Evolutionary conservation across 805 yeast species (phyloP), one percentile per base, ranked within the genome.

Genomic region (Candida maris): DNA sequence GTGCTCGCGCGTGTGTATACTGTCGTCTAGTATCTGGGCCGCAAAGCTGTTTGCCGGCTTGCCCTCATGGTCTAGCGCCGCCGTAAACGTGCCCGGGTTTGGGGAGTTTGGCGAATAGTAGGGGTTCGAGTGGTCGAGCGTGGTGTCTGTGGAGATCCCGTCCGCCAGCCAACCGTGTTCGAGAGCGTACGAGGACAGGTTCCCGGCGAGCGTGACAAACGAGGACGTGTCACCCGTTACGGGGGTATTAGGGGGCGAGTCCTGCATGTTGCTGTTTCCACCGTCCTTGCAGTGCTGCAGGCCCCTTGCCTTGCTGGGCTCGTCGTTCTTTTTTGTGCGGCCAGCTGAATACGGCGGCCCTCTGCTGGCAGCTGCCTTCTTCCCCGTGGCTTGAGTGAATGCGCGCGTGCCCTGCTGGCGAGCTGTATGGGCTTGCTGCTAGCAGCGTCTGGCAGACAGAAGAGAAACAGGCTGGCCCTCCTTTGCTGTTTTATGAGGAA

Each of bases 171-270:
- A 23, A 8, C 8, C 7, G 28, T n/a, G 16, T 6, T 20, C 34
- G 10, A 19, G 8, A 9, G 40, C 20, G 25, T 35, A 33, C 16
- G 38, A 35, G 5, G 35, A 15, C 9, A 38, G 39, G 12, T 39
- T 32, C 15, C 35, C 40, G n/a, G 38, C 34, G 12, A 36, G 14
- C 20, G 26, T 22, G 20, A 37, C 47, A 30, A 37, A 37, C 14
- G 39, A 21, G 3, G 35, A 25, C 6, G 35, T 16, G 14, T 32
- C 22, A n/a, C 31, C 20, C 8, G 16, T 29, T 24, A 37, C 42
- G 10, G 47, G 47, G 25, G 47, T 43, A 30, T 39, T 34, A 18
- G 47, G 47, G 5, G 44, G 47, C 9, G 44, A 37, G n/a, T 35
- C 24, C 10, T 43, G 32, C 46, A 43, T 43, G 17, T 9, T 21